Conservation (phyloP, 1,284 basidiomycete species). For the Earliella scabrosa region DNA sequence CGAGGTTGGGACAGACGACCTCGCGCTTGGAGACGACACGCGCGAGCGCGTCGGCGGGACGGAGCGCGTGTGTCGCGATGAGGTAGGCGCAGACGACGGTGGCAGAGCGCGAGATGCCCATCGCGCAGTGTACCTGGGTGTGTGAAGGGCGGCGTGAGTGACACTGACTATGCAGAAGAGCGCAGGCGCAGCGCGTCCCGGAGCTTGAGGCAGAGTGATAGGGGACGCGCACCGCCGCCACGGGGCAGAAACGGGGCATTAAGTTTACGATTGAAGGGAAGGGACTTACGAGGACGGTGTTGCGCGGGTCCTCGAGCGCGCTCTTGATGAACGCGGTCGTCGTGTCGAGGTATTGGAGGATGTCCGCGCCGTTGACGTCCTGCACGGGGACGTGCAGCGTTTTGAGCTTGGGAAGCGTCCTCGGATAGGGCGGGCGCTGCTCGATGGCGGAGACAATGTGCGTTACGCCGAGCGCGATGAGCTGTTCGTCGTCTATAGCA, state of each 20-base stretch:
- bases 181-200: too few relatives aligned
- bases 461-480: constrained; percentile 45
- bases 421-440: constrained; percentile 44
- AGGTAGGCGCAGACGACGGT: constrained; percentile 60
- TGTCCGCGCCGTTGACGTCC: constrained; percentile 36
- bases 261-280: not conserved
- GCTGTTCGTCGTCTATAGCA: constrained; percentile 49
- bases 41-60: constrained; percentile 36
- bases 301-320: constrained; percentile 45
- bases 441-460: constrained; percentile 45
- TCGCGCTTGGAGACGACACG: constrained; percentile 36
- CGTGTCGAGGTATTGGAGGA: constrained; percentile 38
- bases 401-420: constrained; percentile 27
- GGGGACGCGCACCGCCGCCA: not conserved
- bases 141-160: not conserved
- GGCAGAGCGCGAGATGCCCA: constrained; percentile 56
- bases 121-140: constrained; percentile 55
- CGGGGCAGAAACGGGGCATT: not conserved
- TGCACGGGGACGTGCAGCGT: constrained; percentile 40
- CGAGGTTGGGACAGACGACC: constrained; percentile 40
- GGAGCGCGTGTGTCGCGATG: constrained; percentile 42
- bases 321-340: constrained; percentile 44
- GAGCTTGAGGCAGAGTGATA: not conserved
- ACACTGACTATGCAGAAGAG: not conserved
- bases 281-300: constrained; percentile 62